These are phyloP conservation scores for Trebouxiophyceae sp. DNA, from an alignment of 163 green algal species.

Conservation along the genomic window DNA sequence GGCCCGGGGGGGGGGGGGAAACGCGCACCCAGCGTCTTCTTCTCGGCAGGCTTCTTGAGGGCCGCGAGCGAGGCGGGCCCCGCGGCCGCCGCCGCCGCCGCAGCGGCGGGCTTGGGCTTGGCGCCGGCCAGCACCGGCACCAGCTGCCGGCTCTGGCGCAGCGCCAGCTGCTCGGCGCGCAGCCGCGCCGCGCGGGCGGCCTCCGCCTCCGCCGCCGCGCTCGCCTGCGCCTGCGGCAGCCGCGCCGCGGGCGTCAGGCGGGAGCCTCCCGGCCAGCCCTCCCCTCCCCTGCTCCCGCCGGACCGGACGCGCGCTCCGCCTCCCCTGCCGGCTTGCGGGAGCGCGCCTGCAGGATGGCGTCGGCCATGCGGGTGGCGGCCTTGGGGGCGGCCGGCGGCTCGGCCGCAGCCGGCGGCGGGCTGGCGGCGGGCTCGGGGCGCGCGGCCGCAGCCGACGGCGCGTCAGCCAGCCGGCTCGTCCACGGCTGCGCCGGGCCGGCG, in stretches of 20 bases:
- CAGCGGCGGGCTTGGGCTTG: slow-evolving; percentile 4
- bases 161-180: slow-evolving; percentile 31
- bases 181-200: slow-evolving; percentile 9
- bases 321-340: no score
- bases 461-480: no score
- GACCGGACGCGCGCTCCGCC: no score
- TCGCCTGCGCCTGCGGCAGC: not conserved
- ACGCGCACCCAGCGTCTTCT: no score
- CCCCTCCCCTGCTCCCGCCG: no score
- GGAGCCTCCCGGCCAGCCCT: no score
- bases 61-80: not conserved
- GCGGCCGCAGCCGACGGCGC: no score
- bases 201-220: not conserved
- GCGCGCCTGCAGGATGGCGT: slow-evolving; percentile 14
- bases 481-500: no score
- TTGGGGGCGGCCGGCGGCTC: not conserved
- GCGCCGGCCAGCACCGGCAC: slow-evolving; percentile 29
- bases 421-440: no score
- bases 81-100: not conserved
- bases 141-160: slow-evolving; percentile 42
- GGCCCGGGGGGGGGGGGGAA: no score
- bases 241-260: no score
- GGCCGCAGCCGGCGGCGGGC: not conserved
- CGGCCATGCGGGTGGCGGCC: slow-evolving; percentile 14
- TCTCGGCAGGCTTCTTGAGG: slow-evolving; percentile 2